Evolutionary conservation across 73 alveolate species (phyloP), one percentile per base, ranked within the genome.

Genomic region (Breviolum minutum): DNA sequence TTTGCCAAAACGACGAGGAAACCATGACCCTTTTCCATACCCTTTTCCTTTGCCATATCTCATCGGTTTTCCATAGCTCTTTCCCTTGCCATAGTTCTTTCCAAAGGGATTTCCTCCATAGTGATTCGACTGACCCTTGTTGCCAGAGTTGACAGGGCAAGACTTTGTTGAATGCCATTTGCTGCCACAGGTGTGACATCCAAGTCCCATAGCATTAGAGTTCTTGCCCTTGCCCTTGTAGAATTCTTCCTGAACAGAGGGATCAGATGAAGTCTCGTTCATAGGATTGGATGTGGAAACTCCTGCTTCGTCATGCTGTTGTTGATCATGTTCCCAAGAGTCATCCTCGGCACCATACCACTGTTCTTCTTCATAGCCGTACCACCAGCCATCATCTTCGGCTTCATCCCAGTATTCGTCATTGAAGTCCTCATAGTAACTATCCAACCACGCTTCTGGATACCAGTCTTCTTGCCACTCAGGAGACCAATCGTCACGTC

Each of bases 161-260:
- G 63, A 27, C 0, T 70, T n/a, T 1, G 93, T 30, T 16, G 32
- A 5, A n/a, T 83, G 93, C 93, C 93, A 83, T 40, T 83, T 83
- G 93, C 93, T 83, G 8, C 93, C 93, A 8, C 93, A 83, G 62
- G 60, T 83, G 93, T 19, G 7, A 24, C 93, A 83, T 2, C 93
- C 93, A 0, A 63, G 22, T 6, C 93, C 93, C 73, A 81, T 32
- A 32, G 89, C 69, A 22, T 48, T 48, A 5, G 19, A 14, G 6
- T 73, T 73, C 9, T 54, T 12, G 24, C 32, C 40, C 13, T 40
- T 40, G 54, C 74, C 92, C 0, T 63, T 83, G 76, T 83, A 83
- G 93, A n/a, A 24, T 22, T 48, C 93, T 1, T 83, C 93, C 5
- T 40, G 54, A 3, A 3, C 4, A 6, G 26, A n/a, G 1, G 4